These are phyloP conservation scores for Cercophora scortea DNA, from an alignment of 495 filamentous ascomycete species.

Conservation along the genomic window DNA sequence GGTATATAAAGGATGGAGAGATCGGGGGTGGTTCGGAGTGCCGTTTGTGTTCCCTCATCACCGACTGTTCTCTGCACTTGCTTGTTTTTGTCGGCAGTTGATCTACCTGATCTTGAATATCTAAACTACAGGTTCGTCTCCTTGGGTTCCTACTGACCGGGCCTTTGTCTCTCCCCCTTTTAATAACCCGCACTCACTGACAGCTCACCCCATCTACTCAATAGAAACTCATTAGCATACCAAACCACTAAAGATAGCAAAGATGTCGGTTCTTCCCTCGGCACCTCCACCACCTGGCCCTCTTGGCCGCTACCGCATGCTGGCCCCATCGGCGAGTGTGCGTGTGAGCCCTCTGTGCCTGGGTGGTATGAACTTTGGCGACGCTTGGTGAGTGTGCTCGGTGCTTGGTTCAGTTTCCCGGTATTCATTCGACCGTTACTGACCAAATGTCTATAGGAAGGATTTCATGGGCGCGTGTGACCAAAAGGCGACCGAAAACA, in stretches of 20 bases:
- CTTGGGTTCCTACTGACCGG: too few species aligned
- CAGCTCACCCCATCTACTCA: too few species aligned
- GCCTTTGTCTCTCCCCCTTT: too few species aligned
- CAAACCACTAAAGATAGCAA: background rate
- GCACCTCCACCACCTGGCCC: slow-evolving; percentile 22
- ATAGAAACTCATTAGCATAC: too few species aligned
- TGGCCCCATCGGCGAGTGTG: slow-evolving; percentile 50
- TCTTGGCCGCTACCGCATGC: slow-evolving; percentile 50
- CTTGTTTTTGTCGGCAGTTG: too few species aligned
- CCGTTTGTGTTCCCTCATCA: too few species aligned
- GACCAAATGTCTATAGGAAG: slow-evolving; percentile 7
- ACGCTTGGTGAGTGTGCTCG: slow-evolving; percentile 35
- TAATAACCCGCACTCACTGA: too few species aligned
- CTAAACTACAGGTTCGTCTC: too few species aligned
- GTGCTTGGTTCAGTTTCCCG: background rate
- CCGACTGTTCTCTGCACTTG: background rate
- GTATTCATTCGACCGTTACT: background rate
- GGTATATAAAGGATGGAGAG: too few species aligned
- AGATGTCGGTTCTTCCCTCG: background rate
- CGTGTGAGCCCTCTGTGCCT: slow-evolving; percentile 54
- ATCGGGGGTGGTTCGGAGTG: too few species aligned
- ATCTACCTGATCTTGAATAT: too few species aligned
- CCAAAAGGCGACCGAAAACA: slow-evolving; percentile 52
- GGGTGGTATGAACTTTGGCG: slow-evolving; percentile 57
- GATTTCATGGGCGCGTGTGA: slow-evolving; percentile 50